These are phyloP conservation scores for Aspergillus fructus DNA, from an alignment of 2,329 filamentous ascomycete genomes.

Conservation along the genomic window DNA sequence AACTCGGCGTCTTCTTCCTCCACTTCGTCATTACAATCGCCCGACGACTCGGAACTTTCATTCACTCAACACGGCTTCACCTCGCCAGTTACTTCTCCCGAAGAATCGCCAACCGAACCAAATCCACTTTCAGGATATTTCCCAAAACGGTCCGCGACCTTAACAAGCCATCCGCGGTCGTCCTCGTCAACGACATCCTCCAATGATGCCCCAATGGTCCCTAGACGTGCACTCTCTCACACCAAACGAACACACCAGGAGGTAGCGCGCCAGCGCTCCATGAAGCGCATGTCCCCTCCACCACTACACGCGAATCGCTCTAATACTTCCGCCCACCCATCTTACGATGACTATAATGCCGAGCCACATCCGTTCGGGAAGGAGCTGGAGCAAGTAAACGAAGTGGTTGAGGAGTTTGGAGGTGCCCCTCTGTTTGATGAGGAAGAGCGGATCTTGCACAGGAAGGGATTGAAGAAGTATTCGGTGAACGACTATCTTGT, in stretches of 20 bases:
- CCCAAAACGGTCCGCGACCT: constrained; percentile 69
- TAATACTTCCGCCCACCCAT: constrained; percentile 33
- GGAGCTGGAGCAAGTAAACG: constrained; percentile 87
- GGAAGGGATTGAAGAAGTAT: constrained; percentile 70
- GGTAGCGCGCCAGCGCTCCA: constrained; percentile 67
- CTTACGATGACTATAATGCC: constrained; percentile 38
- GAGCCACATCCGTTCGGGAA: constrained; percentile 74
- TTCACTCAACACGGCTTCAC: constrained; percentile 49
- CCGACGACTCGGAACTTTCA: constrained; percentile 67
- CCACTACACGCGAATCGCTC: constrained; percentile 38
- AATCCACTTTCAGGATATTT: constrained; percentile 61
- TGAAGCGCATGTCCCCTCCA: constrained; percentile 52
- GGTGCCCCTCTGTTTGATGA: constrained; percentile 65
- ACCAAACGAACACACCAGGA: constrained; percentile 83
- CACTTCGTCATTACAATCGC: constrained; percentile 58
- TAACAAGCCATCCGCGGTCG: constrained; percentile 55
- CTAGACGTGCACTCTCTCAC: constrained; percentile 77
- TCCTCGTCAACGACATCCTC: constrained; percentile 46
- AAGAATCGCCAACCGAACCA: constrained; percentile 49
- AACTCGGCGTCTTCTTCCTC: constrained; percentile 46
- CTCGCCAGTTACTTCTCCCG: constrained; percentile 50
- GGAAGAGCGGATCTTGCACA: constrained; percentile 68
- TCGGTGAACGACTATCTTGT: constrained; percentile 78
- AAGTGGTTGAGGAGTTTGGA: constrained; percentile 86
- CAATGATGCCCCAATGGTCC: constrained; percentile 65